Conservation (phyloP, 169 alveolate genomes). For the Blepharisma undulans region DNA sequence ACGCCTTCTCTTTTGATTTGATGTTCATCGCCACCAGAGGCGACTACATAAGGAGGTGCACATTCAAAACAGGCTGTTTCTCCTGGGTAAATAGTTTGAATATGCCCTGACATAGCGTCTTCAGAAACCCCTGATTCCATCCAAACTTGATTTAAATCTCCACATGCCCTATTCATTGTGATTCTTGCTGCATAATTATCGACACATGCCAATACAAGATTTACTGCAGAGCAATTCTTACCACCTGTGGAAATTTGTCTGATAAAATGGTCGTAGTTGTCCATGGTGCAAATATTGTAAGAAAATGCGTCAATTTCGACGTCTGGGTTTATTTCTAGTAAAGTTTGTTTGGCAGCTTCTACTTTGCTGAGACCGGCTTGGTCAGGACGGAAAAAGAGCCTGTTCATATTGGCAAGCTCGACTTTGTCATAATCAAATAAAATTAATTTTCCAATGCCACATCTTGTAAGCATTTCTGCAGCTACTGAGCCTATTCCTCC, state of each 20-base stretch:
- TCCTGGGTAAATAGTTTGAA: constrained; percentile 94
- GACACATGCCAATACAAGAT: constrained; percentile 92
- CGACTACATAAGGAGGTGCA: constrained; percentile 93
- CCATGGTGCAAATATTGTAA: constrained; percentile 83
- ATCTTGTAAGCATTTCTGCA: constrained; percentile 95
- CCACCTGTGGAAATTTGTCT: constrained; percentile 81
- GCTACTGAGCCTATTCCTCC: constrained; percentile 97
- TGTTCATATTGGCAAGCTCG: constrained; percentile 95
- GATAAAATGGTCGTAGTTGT: constrained; percentile 82
- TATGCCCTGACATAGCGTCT: constrained; percentile 95
- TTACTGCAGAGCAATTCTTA: constrained; percentile 56
- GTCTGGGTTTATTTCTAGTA: constrained; percentile 91
- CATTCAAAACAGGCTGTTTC: constrained; percentile 96
- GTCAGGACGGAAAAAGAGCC: constrained; percentile 91
- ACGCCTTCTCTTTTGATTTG: constrained; percentile 92
- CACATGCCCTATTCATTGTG: constrained; percentile 93
- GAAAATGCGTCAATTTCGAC: constrained; percentile 86
- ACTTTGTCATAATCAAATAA: constrained; percentile 94
- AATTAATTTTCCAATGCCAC: constrained; percentile 94
- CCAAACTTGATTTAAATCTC: constrained; percentile 92
- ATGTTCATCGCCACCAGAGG: constrained; percentile 90
- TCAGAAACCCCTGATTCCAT: constrained; percentile 96
- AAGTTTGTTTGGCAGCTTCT: constrained; percentile 92
- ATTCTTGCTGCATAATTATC: constrained; percentile 96
- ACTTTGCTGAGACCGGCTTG: constrained; percentile 92